Conservation (phyloP, 73 alveolate genomes). For the Tetrahymena elliotti region DNA sequence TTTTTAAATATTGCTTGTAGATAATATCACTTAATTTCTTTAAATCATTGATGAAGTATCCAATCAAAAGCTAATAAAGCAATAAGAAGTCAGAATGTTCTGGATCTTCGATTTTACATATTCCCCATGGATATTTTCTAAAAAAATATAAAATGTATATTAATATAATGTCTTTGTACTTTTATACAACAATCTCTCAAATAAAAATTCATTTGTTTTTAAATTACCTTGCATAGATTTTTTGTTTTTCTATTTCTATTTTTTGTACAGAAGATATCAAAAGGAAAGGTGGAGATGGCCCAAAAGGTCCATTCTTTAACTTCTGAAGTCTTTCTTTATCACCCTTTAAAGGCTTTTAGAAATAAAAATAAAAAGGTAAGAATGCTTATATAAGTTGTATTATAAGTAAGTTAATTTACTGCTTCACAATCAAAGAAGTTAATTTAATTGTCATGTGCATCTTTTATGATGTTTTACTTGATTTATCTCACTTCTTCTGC, state of each 20-base stretch:
- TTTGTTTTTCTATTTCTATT: constrained; percentile 9
- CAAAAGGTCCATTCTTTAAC: constrained; percentile 13
- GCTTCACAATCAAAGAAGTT: constrained; percentile 9
- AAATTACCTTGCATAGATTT: constrained; percentile 28
- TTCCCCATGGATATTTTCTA: constrained; percentile 45
- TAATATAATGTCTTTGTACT: background rate
- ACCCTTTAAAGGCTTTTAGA: background rate
- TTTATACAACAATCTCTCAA: background rate
- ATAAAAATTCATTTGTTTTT: background rate
- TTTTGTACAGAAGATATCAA: constrained; percentile 29
- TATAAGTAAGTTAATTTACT: background rate
- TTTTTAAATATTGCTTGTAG: background rate
- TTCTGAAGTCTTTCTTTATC: background rate
- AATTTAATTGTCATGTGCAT: background rate
- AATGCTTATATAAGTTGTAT: too few relatives aligned
- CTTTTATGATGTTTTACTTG: constrained; percentile 5
- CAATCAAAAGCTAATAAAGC: constrained; percentile 19
- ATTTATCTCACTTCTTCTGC: constrained; percentile 1
- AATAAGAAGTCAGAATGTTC: constrained; percentile 23
- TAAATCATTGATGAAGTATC: constrained; percentile 12
- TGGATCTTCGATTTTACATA: constrained; percentile 31
- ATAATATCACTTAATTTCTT: background rate
- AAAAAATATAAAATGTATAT: background rate
- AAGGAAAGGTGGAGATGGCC: constrained; percentile 20
- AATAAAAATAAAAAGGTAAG: background rate